phyloP scores from a whole-genome alignment of 257 asterid genomes.

The Striga asiatica region DNA sequence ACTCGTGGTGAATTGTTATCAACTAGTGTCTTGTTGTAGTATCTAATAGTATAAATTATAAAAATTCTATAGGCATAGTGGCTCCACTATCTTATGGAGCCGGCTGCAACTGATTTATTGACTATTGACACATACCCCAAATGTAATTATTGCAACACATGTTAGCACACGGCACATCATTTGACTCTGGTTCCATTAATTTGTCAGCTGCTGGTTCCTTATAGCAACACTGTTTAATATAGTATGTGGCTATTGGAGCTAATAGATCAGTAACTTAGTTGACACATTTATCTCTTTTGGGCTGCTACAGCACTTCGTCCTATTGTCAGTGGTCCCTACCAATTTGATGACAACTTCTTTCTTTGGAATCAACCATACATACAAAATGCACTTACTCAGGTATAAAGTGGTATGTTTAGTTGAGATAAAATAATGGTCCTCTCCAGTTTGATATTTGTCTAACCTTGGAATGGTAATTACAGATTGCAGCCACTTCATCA shows the following conservation, averaged over 20 bases:
- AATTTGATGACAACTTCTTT: conserved; percentile 73
- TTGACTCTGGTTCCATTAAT: too few relatives aligned
- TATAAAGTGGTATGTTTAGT: conserved; percentile 16
- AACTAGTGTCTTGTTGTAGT: neutral
- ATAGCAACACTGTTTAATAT: too few relatives aligned
- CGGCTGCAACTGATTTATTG: too few relatives aligned
- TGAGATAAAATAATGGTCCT: conserved; percentile 10
- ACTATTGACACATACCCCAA: too few relatives aligned
- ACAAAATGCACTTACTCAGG: conserved; percentile 84
- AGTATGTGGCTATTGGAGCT: neutral
- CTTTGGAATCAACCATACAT: conserved; percentile 78
- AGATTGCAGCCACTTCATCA: conserved; percentile 83
- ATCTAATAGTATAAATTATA: too few relatives aligned
- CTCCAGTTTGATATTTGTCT: conserved; percentile 6
- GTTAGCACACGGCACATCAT: too few relatives aligned
- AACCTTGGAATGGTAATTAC: conserved; percentile 29
- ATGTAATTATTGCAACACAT: too few relatives aligned
- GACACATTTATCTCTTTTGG: conserved; percentile 17
- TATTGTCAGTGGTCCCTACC: conserved; percentile 44
- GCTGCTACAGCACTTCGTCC: conserved; percentile 86
- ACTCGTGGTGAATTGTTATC: neutral
- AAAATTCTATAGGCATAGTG: too few relatives aligned
- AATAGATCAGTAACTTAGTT: conserved; percentile 7
- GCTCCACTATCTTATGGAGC: too few relatives aligned
- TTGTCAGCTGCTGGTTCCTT: too few relatives aligned